Evolutionary conservation across 1,284 basidiomycete genomes (phyloP), one percentile per base, ranked within the genome.

Genomic region (Pterulicium gracile): DNA sequence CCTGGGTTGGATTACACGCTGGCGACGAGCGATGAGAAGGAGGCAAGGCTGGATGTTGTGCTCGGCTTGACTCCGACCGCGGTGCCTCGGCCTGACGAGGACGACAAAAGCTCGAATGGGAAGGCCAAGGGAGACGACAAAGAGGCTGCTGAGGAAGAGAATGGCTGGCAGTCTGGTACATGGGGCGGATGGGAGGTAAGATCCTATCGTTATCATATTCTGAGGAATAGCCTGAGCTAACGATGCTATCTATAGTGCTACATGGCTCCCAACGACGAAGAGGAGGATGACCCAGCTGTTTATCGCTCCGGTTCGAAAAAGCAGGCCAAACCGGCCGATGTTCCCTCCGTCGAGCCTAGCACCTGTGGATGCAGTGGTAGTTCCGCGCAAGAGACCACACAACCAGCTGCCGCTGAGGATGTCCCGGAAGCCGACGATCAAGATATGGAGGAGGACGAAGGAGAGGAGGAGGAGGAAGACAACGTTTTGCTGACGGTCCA

Each of bases 1-100:
- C 90, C 91, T 1, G 95, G 93, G 0, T 67, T 98, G 54, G 94
- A 98, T 65, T 98, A 98, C 63, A 96, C 94, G 15, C 76, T 98
- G 1, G 95, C 95, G 23, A 86, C 87, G 52, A 88, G 89, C 49
- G 88, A 95, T 56, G 85, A 88, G 51, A 75, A 70, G 49, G 88
- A 91, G 59, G 79, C 82, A 36, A 69, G 90, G 51, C 67, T 98
- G 53, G 95, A 98, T 59, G 80, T 92, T 10, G 85, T 88, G 48
- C 73, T 98, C n/a, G 89, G 88, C 7, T 65, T 97, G 52, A 97
- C 93, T 19, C 93, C 93, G 18, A 77, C 81, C 57, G 69, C 73
- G 3, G 65, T 64, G 45, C 54, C 50, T 51, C 56, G 34, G 52
- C 58, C 56, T 48, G 53, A 62, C 60, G 55, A 65, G 58, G 46